Evolutionary conservation across 768 basidiomycete species (phyloP), one percentile per base, ranked within the genome.

Genomic region (Leccinum subgranulosum): DNA sequence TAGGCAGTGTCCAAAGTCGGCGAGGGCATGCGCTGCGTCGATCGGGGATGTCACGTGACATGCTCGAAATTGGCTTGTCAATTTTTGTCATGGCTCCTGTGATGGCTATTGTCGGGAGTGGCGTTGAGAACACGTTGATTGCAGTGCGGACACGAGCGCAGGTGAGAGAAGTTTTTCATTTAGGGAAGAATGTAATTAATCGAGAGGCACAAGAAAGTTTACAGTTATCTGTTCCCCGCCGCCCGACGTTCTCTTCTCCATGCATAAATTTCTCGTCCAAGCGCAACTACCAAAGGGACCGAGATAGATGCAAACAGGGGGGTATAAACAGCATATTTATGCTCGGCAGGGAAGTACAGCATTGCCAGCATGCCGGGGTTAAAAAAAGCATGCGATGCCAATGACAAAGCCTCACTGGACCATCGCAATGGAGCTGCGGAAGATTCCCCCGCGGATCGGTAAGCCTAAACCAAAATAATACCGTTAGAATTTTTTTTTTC

Each of bases 261-360:
- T 0, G 81, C 82, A 41, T 77, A 66, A n/a, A 90, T 52, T 71
- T 96, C 94, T 68, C 85, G 81, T 23, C 92, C 60, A 11, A 88
- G 77, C 1, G 90, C 85, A 3, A 90, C 85, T 10, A 94, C 58
- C 53, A 98, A 71, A 6, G 95, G 94, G 28, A 95, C 87, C 3
- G 90, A 79, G 7, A 94, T 82, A 49, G 93, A 94, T 2, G 92
- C 96, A 70, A 99, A 98, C 33, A 99, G 74, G 0, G 97, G 96
- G 0, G 92, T 88, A 71, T 98, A 98, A 9, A 99, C 93, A 2
- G 95, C 95, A 70, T 94, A 95, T 69, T 91, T 98, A 77, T 98
- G 97, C 69, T 98, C 97, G 19, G 93, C 87, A 21, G 97, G 97
- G 74, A 98, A 98, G 73, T 99, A 99, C 21, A 99, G 79, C 68